Evolutionary conservation across 345 rosid genomes (phyloP).

Genomic region (Camelina neglecta): DNA sequence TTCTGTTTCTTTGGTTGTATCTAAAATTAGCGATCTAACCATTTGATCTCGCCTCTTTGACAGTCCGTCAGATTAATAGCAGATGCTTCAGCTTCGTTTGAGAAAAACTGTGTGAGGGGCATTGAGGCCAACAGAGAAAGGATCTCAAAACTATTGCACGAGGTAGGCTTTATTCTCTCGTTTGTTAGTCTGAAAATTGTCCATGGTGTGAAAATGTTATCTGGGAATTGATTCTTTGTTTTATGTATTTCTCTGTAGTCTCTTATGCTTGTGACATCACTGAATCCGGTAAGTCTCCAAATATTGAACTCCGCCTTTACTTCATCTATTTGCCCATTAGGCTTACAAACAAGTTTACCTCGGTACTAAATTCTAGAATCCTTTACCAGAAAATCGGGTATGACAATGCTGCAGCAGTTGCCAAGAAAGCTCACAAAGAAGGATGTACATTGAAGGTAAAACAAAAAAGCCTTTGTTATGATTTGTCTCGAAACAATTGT

Average conservation of each 20-base stretch:
- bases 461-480: conserved; percentile 18
- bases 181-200: conserved; percentile 35
- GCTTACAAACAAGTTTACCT: conserved; percentile 2
- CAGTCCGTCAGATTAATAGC: conserved; percentile 89
- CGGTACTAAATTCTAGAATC: neutral
- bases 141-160: conserved; percentile 86
- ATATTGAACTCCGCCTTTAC: conserved; percentile 18
- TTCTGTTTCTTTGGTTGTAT: neutral
- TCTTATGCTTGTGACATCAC: conserved; percentile 94
- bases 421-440: conserved; percentile 97
- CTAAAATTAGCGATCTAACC: neutral
- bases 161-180: conserved; percentile 58
- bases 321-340: conserved; percentile 2
- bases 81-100: conserved; percentile 94
- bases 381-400: conserved; percentile 85
- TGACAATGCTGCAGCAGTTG: conserved; percentile 98
- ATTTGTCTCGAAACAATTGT: conserved; percentile 7
- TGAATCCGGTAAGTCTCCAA: conserved; percentile 83
- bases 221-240: conserved; percentile 9
- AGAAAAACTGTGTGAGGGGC: conserved; percentile 90
- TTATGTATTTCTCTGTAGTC: conserved; percentile 54
- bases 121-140: conserved; percentile 88
- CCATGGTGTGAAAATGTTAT: conserved; percentile 18
- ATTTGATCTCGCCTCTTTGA: conserved; percentile 28
- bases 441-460: conserved; percentile 87